Evolutionary conservation across 495 filamentous ascomycete genomes (phyloP), one percentile per base, ranked within the genome.

Genomic region (Platismatia glauca): DNA sequence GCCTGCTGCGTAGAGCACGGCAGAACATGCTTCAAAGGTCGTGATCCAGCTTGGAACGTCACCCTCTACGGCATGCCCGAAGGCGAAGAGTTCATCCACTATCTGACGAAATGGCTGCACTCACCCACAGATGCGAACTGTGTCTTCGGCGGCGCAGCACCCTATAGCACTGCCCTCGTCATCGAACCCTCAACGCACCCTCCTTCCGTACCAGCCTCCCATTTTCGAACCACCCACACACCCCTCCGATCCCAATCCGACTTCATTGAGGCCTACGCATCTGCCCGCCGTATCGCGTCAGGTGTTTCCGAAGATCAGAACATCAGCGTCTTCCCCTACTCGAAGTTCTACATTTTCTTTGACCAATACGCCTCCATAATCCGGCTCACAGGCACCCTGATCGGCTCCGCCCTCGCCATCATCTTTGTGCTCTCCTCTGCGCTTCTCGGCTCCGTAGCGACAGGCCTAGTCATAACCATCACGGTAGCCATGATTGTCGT

Each of bases 301-400:
- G 83, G 82, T 20, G 82, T 97, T 58, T 87, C 79, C 27, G 73
- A 80, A 48, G 81, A 77, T 57, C 89, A 90, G 16, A 80, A 81
- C 12, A 83, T 90, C 52, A 81, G 87, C 31, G 85, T 97, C 58
- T 98, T 97, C 80, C 92, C 94, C 0, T 98, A 98, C 73, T 90
- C 87, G 48, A 87, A 97, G 67, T 92, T 94, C 71, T 98, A 98
- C 76, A 91, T 98, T 68, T 98, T 97, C 82, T 97, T 98, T 71
- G 93, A 98, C 75, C 94, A 97, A 71, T 98, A 98, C 72, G 80
- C 89, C 3, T 81, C 83, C 61, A 97, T 98, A 66, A 85, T 94
- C 38, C 79, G 75, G 33, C 81, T 97, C 7, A 89, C 94, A 0
- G 85, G 81, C 7, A 81, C 87, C 1, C 82, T 98, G 11, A 79